Evolutionary conservation across 768 basidiomycete genomes (phyloP).

Genomic region (Amanita rubescens): DNA sequence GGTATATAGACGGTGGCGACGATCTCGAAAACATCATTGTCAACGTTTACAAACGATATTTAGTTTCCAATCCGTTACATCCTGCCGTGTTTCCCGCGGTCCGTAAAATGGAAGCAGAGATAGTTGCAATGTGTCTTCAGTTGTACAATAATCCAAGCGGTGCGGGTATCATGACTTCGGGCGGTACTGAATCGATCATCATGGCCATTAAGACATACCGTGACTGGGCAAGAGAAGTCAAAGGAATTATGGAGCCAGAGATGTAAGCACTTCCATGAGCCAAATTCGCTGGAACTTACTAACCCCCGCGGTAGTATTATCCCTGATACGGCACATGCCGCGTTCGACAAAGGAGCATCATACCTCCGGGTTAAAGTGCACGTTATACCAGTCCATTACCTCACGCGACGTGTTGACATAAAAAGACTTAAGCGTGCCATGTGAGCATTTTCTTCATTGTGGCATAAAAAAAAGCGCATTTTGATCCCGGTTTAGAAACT

Average conservation of each 20-base stretch:
- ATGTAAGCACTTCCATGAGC: conserved; percentile 47
- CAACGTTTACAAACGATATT: conserved; percentile 74
- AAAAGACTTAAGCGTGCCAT: conserved; percentile 79
- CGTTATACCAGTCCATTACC: conserved; percentile 70
- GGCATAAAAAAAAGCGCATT: neutral
- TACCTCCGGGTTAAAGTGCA: conserved; percentile 91
- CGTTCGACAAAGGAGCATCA: conserved; percentile 88
- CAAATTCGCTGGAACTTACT: neutral
- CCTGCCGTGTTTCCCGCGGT: conserved; percentile 90
- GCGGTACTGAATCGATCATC: conserved; percentile 93
- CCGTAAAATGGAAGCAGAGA: conserved; percentile 96
- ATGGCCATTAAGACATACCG: conserved; percentile 94
- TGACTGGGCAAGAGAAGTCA: conserved; percentile 82
- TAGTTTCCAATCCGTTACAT: conserved; percentile 85
- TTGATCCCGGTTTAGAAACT: conserved; percentile 43
- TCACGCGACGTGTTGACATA: conserved; percentile 73
- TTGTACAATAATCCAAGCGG: conserved; percentile 82
- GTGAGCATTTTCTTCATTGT: conserved; percentile 37
- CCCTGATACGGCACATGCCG: conserved; percentile 82
- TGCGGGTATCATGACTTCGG: conserved; percentile 89
- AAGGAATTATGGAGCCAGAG: conserved; percentile 88
- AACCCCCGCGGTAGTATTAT: conserved; percentile 57
- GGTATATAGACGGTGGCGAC: conserved; percentile 63
- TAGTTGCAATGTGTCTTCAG: conserved; percentile 80
- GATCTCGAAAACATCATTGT: conserved; percentile 75